phyloP scores from a whole-genome alignment of 1,284 basidiomycete species.

The Neotropicomus parvogracilis region DNA sequence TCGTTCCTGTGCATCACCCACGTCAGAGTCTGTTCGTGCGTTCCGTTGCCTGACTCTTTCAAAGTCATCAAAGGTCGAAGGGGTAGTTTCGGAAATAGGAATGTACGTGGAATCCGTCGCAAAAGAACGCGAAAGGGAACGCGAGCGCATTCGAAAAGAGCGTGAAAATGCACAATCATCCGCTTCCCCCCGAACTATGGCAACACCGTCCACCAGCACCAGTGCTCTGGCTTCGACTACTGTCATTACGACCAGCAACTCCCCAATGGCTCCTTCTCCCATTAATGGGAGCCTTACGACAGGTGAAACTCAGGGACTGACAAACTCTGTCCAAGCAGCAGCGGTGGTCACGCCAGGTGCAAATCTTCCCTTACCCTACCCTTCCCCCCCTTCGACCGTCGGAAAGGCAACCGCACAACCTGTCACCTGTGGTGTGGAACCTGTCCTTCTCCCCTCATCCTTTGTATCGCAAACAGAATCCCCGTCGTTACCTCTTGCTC shows the following conservation, averaged over 20 bases:
- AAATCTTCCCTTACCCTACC: conserved; percentile 40
- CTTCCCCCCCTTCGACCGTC: conserved; percentile 52
- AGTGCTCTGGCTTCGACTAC: conserved; percentile 16
- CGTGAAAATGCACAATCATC: conserved; percentile 48
- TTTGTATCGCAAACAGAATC: conserved; percentile 14
- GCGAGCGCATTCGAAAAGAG: conserved; percentile 65
- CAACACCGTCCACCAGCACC: conserved; percentile 26
- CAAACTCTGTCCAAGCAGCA: conserved; percentile 13
- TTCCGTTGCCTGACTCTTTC: conserved; percentile 26
- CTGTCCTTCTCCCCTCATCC: conserved; percentile 6
- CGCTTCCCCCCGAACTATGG: conserved; percentile 33
- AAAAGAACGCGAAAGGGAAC: conserved; percentile 66
- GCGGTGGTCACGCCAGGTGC: conserved; percentile 17
- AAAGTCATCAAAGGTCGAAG: conserved; percentile 29
- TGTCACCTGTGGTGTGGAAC: conserved; percentile 26
- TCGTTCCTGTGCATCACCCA: conserved; percentile 21
- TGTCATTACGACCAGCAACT: conserved; percentile 6
- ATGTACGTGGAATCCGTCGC: conserved; percentile 68
- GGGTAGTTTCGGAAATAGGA: conserved; percentile 55
- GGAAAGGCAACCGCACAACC: conserved; percentile 27
- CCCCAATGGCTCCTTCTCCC: conserved; percentile 18
- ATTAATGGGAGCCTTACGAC: conserved; percentile 23
- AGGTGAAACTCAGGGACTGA: conserved; percentile 16
- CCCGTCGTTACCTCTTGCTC: conserved; percentile 14
- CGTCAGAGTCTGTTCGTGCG: conserved; percentile 24